A percentile compares a stretch with the other conserved stretches of the same genome.
These are phyloP conservation scores for Colletotrichum orchidophilum DNA, from an alignment of 2,329 filamentous ascomycete species.

Conservation along the genomic window DNA sequence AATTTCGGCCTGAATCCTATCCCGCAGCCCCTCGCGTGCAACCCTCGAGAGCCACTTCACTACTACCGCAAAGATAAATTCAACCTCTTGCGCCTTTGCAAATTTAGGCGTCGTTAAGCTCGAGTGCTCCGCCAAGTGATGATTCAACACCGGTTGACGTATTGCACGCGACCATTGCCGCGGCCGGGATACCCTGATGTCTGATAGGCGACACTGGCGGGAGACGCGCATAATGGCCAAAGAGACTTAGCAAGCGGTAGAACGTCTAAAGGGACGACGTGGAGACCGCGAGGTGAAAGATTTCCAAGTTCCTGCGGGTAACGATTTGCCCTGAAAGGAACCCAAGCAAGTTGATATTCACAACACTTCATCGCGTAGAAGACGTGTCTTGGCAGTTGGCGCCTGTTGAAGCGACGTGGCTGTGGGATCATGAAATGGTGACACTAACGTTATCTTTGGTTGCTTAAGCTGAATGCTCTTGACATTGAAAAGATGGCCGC, in stretches of 20 bases:
- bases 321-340: too few relatives aligned
- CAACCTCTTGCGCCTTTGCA: background rate
- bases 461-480: background rate
- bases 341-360: too few relatives aligned
- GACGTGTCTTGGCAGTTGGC: too few relatives aligned
- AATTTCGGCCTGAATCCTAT: background rate
- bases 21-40: background rate
- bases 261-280: background rate
- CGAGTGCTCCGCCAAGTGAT: constrained; percentile 6
- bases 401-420: too few relatives aligned
- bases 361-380: too few relatives aligned
- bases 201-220: background rate
- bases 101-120: background rate
- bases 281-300: too few relatives aligned
- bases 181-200: constrained; percentile 6
- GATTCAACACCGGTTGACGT: background rate
- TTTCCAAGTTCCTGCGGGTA: background rate
- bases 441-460: background rate
- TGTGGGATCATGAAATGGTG: background rate
- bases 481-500: background rate
- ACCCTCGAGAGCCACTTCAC: background rate
- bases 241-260: background rate
- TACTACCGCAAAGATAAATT: background rate
- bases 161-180: background rate
- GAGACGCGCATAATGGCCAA: background rate